Evolutionary conservation across 2,329 filamentous ascomycete genomes (phyloP).

Genomic region (Penicillium sp.): DNA sequence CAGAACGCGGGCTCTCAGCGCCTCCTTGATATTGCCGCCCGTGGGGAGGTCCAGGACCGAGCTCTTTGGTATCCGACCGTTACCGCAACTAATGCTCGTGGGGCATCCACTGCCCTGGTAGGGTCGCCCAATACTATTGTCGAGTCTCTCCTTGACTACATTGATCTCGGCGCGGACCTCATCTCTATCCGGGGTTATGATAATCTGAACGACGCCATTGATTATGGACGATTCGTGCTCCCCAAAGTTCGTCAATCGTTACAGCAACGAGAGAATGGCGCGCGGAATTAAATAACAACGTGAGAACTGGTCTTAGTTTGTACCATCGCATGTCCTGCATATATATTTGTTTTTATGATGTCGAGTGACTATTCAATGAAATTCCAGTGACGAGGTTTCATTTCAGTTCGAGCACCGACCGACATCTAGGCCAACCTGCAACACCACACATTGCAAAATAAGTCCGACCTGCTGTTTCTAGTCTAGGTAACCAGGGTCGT

Average conservation of each 20-base stretch:
- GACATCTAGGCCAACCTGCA: no score
- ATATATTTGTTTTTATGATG: no score
- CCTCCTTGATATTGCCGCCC: conserved; percentile 49
- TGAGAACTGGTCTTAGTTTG: neutral
- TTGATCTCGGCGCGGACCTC: conserved; percentile 48
- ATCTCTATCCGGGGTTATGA: conserved; percentile 56
- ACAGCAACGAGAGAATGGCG: conserved; percentile 5
- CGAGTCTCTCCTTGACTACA: conserved; percentile 51
- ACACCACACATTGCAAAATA: no score
- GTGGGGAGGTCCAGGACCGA: conserved; percentile 50
- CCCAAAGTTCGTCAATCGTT: conserved; percentile 39
- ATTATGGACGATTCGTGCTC: conserved; percentile 51
- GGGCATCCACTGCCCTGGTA: conserved; percentile 52
- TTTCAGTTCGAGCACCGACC: no score
- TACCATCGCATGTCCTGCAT: neutral
- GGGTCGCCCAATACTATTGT: conserved; percentile 47
- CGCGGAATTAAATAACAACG: neutral
- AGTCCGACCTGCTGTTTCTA: no score
- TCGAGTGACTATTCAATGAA: no score
- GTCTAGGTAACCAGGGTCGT: no score
- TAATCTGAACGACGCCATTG: conserved; percentile 52
- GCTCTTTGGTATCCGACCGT: conserved; percentile 58
- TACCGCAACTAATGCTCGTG: conserved; percentile 52
- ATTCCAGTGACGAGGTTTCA: no score
- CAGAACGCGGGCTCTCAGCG: conserved; percentile 55